Conservation (phyloP, 139 green algal genomes). For the Auxenochlorella pyrenoidosa region DNA sequence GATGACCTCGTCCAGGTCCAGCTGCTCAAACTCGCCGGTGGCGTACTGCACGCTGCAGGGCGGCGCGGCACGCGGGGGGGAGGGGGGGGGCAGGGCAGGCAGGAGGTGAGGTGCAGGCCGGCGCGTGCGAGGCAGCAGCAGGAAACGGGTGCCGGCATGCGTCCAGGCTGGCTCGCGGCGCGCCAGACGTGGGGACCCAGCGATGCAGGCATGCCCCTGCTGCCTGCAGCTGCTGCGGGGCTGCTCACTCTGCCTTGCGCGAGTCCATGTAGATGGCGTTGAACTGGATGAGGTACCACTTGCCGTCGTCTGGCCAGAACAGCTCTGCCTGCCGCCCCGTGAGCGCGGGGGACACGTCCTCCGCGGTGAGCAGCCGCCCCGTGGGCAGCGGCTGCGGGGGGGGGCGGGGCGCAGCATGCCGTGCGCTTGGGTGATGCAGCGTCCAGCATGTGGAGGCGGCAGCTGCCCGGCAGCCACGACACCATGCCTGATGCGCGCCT, state of each 20-base stretch:
- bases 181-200: no score
- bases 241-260: conserved; percentile 35
- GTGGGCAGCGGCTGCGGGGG: conserved; percentile 48
- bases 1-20: conserved; percentile 88
- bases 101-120: no score
- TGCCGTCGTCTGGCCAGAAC: conserved; percentile 90
- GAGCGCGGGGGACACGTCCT: conserved; percentile 67
- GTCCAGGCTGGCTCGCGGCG: no score
- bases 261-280: conserved; percentile 12
- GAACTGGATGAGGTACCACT: conserved; percentile 44
- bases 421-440: background rate
- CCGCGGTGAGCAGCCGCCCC: conserved; percentile 52
- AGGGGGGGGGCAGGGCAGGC: background rate
- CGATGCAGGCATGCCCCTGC: no score
- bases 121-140: no score
- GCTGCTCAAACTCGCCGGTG: conserved; percentile 81
- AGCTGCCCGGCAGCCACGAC: no score
- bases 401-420: background rate
- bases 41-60: conserved; percentile 82
- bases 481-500: no score
- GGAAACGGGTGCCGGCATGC: no score
- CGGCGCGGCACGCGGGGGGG: no score
- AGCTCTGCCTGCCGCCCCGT: conserved; percentile 84
- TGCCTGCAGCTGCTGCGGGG: no score
- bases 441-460: no score